Conservation (phyloP, 257 asterid genomes). For the Scutellaria barbata region DNA sequence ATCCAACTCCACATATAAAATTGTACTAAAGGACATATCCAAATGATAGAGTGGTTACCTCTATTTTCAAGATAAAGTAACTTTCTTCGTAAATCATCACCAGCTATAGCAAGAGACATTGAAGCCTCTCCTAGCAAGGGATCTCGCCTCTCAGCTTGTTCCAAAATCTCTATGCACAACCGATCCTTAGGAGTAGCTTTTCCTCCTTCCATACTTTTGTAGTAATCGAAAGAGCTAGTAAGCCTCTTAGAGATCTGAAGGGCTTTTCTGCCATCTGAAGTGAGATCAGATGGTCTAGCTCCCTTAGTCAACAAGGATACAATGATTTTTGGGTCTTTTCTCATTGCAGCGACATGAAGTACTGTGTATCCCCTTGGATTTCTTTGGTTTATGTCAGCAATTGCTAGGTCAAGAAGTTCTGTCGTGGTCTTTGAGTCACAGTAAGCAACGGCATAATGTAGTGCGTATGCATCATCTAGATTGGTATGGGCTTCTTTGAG, state of each 20-base stretch:
- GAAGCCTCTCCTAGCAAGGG: slow-evolving; percentile 93
- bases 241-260: slow-evolving; percentile 91
- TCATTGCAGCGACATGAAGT: slow-evolving; percentile 95
- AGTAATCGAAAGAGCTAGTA: slow-evolving; percentile 74
- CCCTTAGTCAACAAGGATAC: slow-evolving; percentile 93
- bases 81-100: slow-evolving; percentile 84
- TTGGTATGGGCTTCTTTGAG: slow-evolving; percentile 84
- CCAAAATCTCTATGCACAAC: slow-evolving; percentile 91
- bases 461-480: slow-evolving; percentile 85
- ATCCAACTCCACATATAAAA: slow-evolving; percentile 7
- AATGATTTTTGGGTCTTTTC: slow-evolving; percentile 90
- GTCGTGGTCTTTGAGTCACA: slow-evolving; percentile 91
- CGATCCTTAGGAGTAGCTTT: slow-evolving; percentile 80
- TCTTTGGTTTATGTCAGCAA: slow-evolving; percentile 82
- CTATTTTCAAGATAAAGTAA: slow-evolving; percentile 91
- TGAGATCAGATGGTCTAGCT: slow-evolving; percentile 91
- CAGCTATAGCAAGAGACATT: slow-evolving; percentile 93
- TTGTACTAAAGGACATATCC: slow-evolving; percentile 5
- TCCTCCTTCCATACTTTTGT: slow-evolving; percentile 66
- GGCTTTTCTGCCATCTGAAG: slow-evolving; percentile 91
- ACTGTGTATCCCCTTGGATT: slow-evolving; percentile 87
- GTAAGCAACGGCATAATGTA: slow-evolving; percentile 95
- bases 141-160: slow-evolving; percentile 95
- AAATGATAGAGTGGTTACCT: slow-evolving; percentile 51
- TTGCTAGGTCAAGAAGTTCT: slow-evolving; percentile 88